Base-by-base conservation (phyloP, 495 filamentous ascomycete genomes). In the Aspergillus coremiiformis region DNA sequence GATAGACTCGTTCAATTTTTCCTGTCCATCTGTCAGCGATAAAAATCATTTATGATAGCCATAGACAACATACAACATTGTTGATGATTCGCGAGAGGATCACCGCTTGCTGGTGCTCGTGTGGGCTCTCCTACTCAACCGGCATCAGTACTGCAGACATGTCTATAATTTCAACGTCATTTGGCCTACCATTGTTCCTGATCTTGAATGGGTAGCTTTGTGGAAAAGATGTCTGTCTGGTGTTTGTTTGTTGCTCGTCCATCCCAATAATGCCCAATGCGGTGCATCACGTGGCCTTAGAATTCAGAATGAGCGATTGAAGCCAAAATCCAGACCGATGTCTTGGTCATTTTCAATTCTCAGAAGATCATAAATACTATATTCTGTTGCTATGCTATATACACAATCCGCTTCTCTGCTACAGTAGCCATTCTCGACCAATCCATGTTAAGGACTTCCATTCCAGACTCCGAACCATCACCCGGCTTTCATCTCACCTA, bases 1-100 rank as follows among this genome's bases (percentile, higher is more conserved):
- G 35, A 98, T 77, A 0, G 93, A 84, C 69, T 97, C 93, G 59
- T 98, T 98, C 48, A 98, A 83, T 71, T 98, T 98, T 72, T 97
- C 94, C 93, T 98, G 51, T 33, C 29, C 12, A 26, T 14, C 20
- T 22, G 49, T 63, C 26, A 61, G 51, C 26, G 19, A 6, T 43
- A 1, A 35, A 30, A 27, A n/a, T n/a, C 39, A 56, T 24, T 49
- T 46, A 53, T 10, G 19, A 19, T 42, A 20, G 20, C 10, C 17
- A 33, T 30, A 24, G 26, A 37, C 42, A 44, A 66, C 65, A 74
- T 77, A 97, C 93, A 58, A 97, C 89, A 59, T 98, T 98, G 63
- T 84, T 93, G 71, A 96, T 95, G 73, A 98, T 96, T 41, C 93
- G 89, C 9, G 88, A 91, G 20, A 98, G 78, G 46, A 98, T 79